phyloP scores from a whole-genome alignment of 805 yeast genomes.

The Wickerhamomyces subpelliculosus region DNA sequence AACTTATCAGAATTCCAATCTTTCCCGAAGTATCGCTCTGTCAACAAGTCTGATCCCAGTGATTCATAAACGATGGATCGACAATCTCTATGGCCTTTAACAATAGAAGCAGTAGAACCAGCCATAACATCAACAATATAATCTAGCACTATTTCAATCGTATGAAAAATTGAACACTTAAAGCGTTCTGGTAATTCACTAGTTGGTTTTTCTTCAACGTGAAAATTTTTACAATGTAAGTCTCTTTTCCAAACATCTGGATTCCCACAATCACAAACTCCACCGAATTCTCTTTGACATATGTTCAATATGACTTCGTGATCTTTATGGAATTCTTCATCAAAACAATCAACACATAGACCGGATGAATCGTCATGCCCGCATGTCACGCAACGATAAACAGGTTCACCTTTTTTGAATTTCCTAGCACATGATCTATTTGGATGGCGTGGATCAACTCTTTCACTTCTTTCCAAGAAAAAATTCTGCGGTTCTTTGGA shows the following conservation, averaged over 20 bases:
- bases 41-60: slow-evolving; percentile 25
- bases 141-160: slow-evolving; percentile 46
- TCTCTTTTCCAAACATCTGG: slow-evolving; percentile 67
- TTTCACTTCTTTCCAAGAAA: slow-evolving; percentile 11
- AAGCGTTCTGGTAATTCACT: slow-evolving; percentile 38
- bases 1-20: slow-evolving; percentile 42
- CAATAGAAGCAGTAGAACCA: slow-evolving; percentile 23
- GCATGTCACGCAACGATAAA: slow-evolving; percentile 68
- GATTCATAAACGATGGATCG: slow-evolving; percentile 25
- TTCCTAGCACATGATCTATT: slow-evolving; percentile 69
- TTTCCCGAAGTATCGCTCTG: slow-evolving; percentile 36
- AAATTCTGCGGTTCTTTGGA: slow-evolving; percentile 14
- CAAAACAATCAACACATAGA: slow-evolving; percentile 70
- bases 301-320: slow-evolving; percentile 65
- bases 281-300: slow-evolving; percentile 57
- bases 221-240: slow-evolving; percentile 41
- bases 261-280: slow-evolving; percentile 72
- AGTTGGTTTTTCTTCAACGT: slow-evolving; percentile 16
- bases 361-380: slow-evolving; percentile 83
- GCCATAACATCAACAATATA: slow-evolving; percentile 56
- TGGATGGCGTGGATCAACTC: slow-evolving; percentile 36
- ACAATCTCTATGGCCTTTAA: slow-evolving; percentile 20
- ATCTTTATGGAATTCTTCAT: slow-evolving; percentile 59
- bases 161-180: slow-evolving; percentile 26
- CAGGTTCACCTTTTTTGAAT: slow-evolving; percentile 73